Base-by-base conservation (phyloP, 257 asterid genomes). In the Plantago elongata region DNA sequence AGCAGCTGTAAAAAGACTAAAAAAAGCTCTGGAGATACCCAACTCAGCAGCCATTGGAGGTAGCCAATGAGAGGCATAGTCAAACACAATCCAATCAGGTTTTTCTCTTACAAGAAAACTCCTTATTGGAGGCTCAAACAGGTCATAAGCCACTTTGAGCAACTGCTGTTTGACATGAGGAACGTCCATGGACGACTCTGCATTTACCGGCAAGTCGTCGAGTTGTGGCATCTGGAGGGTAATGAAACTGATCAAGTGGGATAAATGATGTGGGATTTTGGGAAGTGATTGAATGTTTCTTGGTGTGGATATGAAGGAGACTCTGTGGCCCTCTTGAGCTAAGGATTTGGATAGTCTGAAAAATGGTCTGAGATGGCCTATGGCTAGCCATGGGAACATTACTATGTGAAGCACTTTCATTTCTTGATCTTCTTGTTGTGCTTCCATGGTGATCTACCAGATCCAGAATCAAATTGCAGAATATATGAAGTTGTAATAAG, bases 341-440 rank as follows among this genome's bases (percentile, higher is more conserved):
- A 90, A 73, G 77, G 57, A 62, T 69, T 68, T 77, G 13, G 95
- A 83, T 16, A 90, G 77, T 42, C 69, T 62, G 42, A 78, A 66
- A 66, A 88, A 90, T 13, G 98, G 98, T 56, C 77, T 78, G 37
- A 90, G 79, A 65, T 90, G 98, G 59, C 98, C 96, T 72, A 85
- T 77, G 71, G 96, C 96, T 44, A 90, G 73, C 98, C 96, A 88
- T 70, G 98, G 98, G 60, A 90, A 83, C 94, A 90, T 74, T 54
- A 88, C 95, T 46, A 88, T 67, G 71, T 90, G 96, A 51, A 90
- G 90, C 40, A 8, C 38, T 34, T 68, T 72, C 68, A 48, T 57
- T 40, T 43, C 7, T 17, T 43, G 22, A 46, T 45, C 40, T 65
- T 45, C 40, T 65, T 45, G 9, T 9, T 57, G 29, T 40, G 68